phyloP scores from a whole-genome alignment of 225 moss, liverwort and hornwort species.

The Takakia lepidozioides region DNA sequence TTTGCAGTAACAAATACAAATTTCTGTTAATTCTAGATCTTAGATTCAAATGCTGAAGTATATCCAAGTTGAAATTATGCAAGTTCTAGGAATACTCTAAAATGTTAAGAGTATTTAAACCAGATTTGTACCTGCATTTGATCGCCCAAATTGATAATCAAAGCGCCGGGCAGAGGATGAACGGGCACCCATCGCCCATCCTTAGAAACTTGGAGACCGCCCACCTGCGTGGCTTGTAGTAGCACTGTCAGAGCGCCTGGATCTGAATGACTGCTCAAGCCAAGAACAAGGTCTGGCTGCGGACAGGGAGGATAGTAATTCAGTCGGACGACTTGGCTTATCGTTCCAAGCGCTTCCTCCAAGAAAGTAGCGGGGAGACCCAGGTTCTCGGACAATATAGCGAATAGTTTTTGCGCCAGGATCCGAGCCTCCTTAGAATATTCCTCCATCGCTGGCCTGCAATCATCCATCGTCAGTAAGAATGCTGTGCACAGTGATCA shows the following conservation, averaged over 20 bases:
- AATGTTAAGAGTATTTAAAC: too few relatives aligned
- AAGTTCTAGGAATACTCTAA: too few relatives aligned
- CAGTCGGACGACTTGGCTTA: slow-evolving; percentile 2
- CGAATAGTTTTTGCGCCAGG: not conserved
- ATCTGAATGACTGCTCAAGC: slow-evolving; percentile 9
- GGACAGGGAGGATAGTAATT: slow-evolving; percentile 16
- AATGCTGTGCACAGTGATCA: too few relatives aligned
- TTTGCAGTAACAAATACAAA: too few relatives aligned
- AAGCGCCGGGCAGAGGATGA: slow-evolving; percentile 6
- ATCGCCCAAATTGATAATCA: slow-evolving; percentile 12
- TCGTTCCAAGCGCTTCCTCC: not conserved
- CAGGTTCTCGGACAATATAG: slow-evolving; percentile 2
- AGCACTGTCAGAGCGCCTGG: slow-evolving; percentile 4
- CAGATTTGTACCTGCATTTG: slow-evolving; percentile 9
- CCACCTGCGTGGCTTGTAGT: slow-evolving; percentile 2
- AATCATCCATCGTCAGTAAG: too few relatives aligned
- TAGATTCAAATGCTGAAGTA: too few relatives aligned
- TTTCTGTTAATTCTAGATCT: too few relatives aligned
- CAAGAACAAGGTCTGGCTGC: slow-evolving; percentile 11
- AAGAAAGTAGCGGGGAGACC: not conserved
- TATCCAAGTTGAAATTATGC: too few relatives aligned
- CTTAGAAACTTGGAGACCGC: slow-evolving; percentile 7
- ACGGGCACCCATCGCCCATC: slow-evolving; percentile 8
- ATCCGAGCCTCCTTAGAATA: not conserved
- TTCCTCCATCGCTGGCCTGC: slow-evolving; percentile 2